Percentiles rank a stretch among this genome's conserved stretches.
These are phyloP conservation scores for Penicillium sp. DNA, from an alignment of 2,329 filamentous ascomycete species.

Conservation along the genomic window DNA sequence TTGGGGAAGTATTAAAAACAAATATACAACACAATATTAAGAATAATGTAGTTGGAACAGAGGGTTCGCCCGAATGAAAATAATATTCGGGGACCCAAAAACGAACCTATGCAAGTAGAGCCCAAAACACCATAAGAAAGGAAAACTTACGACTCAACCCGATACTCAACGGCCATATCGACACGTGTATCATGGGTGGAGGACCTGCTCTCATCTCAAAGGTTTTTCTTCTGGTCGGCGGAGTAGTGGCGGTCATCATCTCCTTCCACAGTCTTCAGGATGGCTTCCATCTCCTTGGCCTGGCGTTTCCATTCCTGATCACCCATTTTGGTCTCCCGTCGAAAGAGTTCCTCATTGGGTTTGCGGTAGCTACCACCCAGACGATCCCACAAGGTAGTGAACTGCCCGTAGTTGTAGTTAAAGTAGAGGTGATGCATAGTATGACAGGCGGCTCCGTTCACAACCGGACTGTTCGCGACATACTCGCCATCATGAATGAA, in stretches of 20 bases:
- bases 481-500: constrained; percentile 97
- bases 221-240: constrained; percentile 34
- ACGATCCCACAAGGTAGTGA: constrained; percentile 88
- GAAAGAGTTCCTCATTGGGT: constrained; percentile 82
- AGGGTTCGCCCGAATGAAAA: not conserved
- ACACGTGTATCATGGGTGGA: not conserved
- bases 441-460: constrained; percentile 97
- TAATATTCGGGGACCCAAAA: not conserved
- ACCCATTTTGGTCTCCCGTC: constrained; percentile 81
- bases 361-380: constrained; percentile 82
- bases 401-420: constrained; percentile 94
- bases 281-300: constrained; percentile 70
- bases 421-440: constrained; percentile 86
- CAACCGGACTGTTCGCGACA: constrained; percentile 80
- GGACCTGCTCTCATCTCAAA: constrained; percentile 24
- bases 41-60: not conserved
- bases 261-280: constrained; percentile 72
- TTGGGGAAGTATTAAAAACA: constrained; percentile 15
- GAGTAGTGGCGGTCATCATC: constrained; percentile 48
- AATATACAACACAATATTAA: constrained; percentile 1
- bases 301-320: constrained; percentile 77
- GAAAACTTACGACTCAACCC: not conserved
- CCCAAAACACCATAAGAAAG: not conserved
- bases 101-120: not conserved
- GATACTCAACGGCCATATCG: not conserved